These are phyloP conservation scores for Metschnikowia kunwiensis DNA, from an alignment of 805 yeast genomes.

Conservation along the genomic window DNA sequence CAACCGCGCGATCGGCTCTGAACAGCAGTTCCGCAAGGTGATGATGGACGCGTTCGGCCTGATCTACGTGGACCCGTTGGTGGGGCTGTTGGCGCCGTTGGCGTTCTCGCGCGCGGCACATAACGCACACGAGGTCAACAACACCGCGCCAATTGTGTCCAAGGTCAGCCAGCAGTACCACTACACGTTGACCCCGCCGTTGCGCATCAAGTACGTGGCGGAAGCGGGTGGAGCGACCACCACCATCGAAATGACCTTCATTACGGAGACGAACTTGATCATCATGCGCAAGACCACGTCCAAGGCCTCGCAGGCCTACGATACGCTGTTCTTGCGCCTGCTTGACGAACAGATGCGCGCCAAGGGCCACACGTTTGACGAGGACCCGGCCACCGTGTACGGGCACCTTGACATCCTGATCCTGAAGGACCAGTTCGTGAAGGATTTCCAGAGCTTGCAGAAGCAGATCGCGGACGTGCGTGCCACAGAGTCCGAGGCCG, in stretches of 20 bases:
- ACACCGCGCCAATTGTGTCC: constrained; percentile 17
- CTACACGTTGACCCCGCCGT: constrained; percentile 19
- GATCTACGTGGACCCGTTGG: constrained; percentile 38
- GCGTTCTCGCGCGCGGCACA: constrained; percentile 29
- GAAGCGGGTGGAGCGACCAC: constrained; percentile 12
- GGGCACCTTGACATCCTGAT: constrained; percentile 12
- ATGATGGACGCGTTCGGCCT: constrained; percentile 33
- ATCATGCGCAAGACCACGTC: constrained; percentile 17
- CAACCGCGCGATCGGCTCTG: constrained; percentile 24
- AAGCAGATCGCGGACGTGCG: constrained; percentile 13
- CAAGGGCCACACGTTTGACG: constrained; percentile 17
- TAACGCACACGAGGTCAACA: constrained; percentile 26
- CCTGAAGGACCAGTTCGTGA: constrained; percentile 15
- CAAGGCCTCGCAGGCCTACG: constrained; percentile 13
- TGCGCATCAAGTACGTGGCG: constrained; percentile 13
- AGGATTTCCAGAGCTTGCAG: constrained; percentile 16
- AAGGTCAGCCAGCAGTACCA: constrained; percentile 20
- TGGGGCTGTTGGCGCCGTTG: constrained; percentile 32
- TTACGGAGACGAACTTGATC: constrained; percentile 20
- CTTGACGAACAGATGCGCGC: constrained; percentile 19
- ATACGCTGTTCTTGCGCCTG: constrained; percentile 12
- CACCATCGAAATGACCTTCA: constrained; percentile 16
- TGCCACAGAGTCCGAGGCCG: constrained; percentile 3
- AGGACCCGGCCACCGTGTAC: constrained; percentile 15
- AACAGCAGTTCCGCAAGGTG: constrained; percentile 34